Base-by-base conservation (phyloP, 805 yeast species). In the Limtongia smithiae region DNA sequence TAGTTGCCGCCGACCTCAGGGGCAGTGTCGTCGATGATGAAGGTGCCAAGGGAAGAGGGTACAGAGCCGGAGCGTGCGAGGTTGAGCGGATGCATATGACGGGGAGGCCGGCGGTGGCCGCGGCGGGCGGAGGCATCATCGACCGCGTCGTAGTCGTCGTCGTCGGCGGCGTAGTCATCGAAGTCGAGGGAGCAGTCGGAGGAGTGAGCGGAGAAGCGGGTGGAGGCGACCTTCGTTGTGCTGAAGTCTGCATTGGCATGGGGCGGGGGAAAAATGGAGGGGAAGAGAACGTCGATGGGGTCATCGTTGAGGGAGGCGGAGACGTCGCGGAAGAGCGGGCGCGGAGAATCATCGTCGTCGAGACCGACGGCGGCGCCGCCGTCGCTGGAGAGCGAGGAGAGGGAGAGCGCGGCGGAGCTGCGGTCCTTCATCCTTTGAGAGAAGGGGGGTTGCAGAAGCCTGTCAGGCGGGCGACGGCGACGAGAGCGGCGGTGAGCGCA, bases 251-350 rank as follows among this genome's bases (percentile, higher is more conserved):
- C 18, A 12, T 12, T 27, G 3, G 28, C 17, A n/a, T 31, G 30
- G 42, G 35, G 32, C n/a, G 44, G 31, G 32, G 48, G 37, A 20
- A 52, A 44, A 3, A 42, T 48, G 17, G 41, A 20, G 21, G 57
- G 57, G 31, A 52, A 52, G 12, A 52, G 54, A 21, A 50, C 57
- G 27, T 52, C 55, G 18, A 52, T 39, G 12, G 57, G 50, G 45
- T 52, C 54, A 22, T 46, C 54, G 18, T 24, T 25, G 44, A n/a
- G 38, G 25, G 22, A 27, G 17, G 4, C 32, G 14, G 20, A 31
- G 39, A 4, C 21, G 22, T 12, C 32, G 22, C 38, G 33, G 18
- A 22, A 24, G 17, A 17, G 45, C 9, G 37, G 18, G 11, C 22
- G 38, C 6, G 7, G 27, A 36, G 38, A 36, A 22, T 11, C n/a